Evolutionary conservation across 176 grass and related monocot genomes (phyloP), one percentile per base, ranked within the genome.

Genomic region (Aegilops speltoides): DNA sequence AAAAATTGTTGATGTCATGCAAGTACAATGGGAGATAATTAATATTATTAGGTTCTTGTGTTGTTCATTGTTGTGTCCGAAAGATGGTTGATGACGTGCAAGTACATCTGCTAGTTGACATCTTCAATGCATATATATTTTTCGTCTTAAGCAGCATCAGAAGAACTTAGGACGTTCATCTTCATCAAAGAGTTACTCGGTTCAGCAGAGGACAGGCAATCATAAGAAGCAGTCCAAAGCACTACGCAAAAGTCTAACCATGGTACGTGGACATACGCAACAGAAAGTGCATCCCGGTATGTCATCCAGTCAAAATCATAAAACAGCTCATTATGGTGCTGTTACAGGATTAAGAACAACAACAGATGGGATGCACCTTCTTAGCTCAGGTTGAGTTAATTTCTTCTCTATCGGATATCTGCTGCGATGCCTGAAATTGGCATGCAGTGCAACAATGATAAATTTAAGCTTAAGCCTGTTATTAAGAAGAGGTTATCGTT

Each of bases 311-410:
- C 89, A 95, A 64, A 94, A 94, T 72, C 88, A 76, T 79, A 92
- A 93, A 57, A 92, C 91, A 61, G 88, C 96, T 76, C 96, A 98
- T 91, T 98, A 95, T 88, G 96, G 96, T 83, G 96, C 91, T 84
- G 93, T 98, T 79, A 98, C 91, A 40, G 93, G 93, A 84, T 86
- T 98, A 71, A 88, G 77, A 84, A 89, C 93, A 88, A 98, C 91
- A 77, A 64, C 68, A 80, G 96, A 98, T 84, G 96, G 96, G 83
- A 89, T 94, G 90, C 89, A 96, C 91, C 96, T 98, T 94, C 88
- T 98, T 83, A 98, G 96, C 88, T 96, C 91, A 89, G 96, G 93
- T 91, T 83, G 83, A 83, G 46, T 86, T 29, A 84, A 62, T 46
- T 84, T 85, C 52, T 29, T 33, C 91, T 84, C 45, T 69, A 22